A percentile compares a stretch with the other conserved stretches of the same genome.
These are phyloP conservation scores for Eucalyptus fibrosa DNA, from an alignment of 345 rosid species.

Conservation along the genomic window DNA sequence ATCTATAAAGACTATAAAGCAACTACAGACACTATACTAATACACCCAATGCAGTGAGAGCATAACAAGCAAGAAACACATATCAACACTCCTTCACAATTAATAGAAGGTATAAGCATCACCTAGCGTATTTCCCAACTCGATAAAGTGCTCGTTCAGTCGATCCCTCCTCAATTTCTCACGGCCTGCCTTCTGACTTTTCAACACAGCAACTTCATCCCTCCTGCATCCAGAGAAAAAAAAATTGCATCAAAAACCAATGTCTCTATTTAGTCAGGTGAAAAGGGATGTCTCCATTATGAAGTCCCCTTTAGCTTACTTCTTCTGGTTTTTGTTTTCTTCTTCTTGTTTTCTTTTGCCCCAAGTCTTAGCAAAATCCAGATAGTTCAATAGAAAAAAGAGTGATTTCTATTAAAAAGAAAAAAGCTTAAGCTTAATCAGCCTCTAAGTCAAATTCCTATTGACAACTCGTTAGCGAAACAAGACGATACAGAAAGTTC, in stretches of 20 bases:
- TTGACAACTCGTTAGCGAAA: not conserved
- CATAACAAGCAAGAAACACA: not conserved
- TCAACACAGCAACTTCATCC: conserved; percentile 37
- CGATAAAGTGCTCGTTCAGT: conserved; percentile 72
- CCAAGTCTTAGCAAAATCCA: not conserved
- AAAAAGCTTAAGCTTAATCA: not conserved
- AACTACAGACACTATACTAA: not conserved
- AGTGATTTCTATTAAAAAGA: not conserved
- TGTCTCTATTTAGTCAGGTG: not conserved
- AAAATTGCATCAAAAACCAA: not conserved
- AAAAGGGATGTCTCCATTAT: not conserved
- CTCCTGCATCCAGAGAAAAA: conserved; percentile 6
- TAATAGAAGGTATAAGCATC: not conserved
- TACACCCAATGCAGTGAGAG: not conserved
- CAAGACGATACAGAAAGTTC: not conserved
- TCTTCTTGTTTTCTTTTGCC: not conserved
- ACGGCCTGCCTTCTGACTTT: conserved; percentile 79
- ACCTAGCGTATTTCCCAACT: conserved; percentile 77
- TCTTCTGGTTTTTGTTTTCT: not conserved
- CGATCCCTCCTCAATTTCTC: conserved; percentile 91
- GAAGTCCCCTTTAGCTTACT: not conserved
- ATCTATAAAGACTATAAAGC: not conserved
- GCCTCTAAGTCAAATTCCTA: not conserved
- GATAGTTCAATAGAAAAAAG: not conserved
- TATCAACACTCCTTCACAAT: not conserved